Evolutionary conservation across 1,284 basidiomycete genomes (phyloP), one percentile per base, ranked within the genome.

Genomic region (Boletus smithii): DNA sequence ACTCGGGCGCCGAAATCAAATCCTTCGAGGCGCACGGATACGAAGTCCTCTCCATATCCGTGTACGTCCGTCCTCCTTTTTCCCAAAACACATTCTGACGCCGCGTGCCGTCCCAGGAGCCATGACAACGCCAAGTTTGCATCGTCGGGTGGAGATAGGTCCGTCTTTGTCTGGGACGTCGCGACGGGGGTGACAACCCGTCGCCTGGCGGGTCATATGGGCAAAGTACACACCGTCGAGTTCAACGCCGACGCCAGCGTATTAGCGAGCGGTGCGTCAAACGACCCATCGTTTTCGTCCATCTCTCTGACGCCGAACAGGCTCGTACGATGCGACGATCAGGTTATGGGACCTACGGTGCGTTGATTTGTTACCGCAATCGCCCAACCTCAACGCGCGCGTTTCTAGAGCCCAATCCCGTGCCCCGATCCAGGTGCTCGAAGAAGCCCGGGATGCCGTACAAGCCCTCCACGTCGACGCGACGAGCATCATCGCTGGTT

Each of bases 101-200:
- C 10, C n/a, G 3, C 3, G 20, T 37, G 32, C 41, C 44, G 13
- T 29, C 13, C 33, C 32, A 95, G 94, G 35, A 81, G 93, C 18
- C 84, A 88, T 53, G 95, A 98, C 69, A 99, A 98, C 69, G 84
- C 88, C 38, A 86, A 87, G 57, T 95, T 99, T 60, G 95, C 88
- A 1, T 94, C 90, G 3, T 91, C 88, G 22, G 97, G 97, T 32
- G 93, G 91, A 4, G 97, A 99, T 68, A 84, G 91, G 54, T 84
- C 84, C 37, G 87, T 97, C 0, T 95, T 94, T 57, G 68, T 97
- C 18, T 99, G 95, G 95, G 97, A 99, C 63, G 95, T 99, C 8
- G 82, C 86, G 9, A 83, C 86, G 13, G 95, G 91, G 1, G 76
- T 80, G 33, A 90, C 94, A 1, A 81, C 87, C 22, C 77, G 92